phyloP scores from a whole-genome alignment of 768 basidiomycete species.

The Russula compacta region DNA sequence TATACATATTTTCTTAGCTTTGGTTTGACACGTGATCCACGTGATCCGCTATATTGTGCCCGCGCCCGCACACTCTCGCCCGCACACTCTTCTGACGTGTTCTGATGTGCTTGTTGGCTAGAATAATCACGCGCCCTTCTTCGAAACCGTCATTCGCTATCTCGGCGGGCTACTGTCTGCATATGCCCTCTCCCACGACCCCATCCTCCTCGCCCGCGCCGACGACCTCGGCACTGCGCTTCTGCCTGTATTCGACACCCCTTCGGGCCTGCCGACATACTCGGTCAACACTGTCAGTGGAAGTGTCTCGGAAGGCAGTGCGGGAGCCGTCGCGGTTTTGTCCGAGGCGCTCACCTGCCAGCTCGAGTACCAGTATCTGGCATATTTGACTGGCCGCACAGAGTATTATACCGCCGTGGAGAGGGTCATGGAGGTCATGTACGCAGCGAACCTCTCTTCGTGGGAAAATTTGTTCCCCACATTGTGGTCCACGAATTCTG shows the following conservation, averaged over 20 bases:
- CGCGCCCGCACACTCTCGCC: background rate
- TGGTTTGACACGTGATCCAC: background rate
- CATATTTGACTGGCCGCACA: constrained; percentile 65
- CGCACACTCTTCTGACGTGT: background rate
- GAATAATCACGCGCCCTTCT: constrained; percentile 43
- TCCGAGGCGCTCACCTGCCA: constrained; percentile 81
- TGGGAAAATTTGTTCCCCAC: constrained; percentile 53
- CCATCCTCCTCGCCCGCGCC: constrained; percentile 55
- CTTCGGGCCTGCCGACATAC: constrained; percentile 62
- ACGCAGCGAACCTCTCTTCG: constrained; percentile 32
- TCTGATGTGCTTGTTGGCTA: background rate
- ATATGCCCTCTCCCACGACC: constrained; percentile 62
- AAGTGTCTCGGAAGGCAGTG: constrained; percentile 23
- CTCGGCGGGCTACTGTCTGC: constrained; percentile 74
- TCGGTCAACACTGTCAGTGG: constrained; percentile 55
- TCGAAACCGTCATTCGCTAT: constrained; percentile 88
- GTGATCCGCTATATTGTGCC: too few species aligned
- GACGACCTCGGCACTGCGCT: constrained; percentile 68
- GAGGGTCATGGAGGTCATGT: constrained; percentile 41
- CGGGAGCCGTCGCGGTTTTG: constrained; percentile 32
- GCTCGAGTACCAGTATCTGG: constrained; percentile 82
- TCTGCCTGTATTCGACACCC: constrained; percentile 61
- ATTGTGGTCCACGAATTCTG: constrained; percentile 41
- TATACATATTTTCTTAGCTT: too few species aligned
- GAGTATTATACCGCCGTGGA: constrained; percentile 51